Evolutionary conservation across 2,329 filamentous ascomycete species (phyloP).

Genomic region (Verticillium alfalfae): DNA sequence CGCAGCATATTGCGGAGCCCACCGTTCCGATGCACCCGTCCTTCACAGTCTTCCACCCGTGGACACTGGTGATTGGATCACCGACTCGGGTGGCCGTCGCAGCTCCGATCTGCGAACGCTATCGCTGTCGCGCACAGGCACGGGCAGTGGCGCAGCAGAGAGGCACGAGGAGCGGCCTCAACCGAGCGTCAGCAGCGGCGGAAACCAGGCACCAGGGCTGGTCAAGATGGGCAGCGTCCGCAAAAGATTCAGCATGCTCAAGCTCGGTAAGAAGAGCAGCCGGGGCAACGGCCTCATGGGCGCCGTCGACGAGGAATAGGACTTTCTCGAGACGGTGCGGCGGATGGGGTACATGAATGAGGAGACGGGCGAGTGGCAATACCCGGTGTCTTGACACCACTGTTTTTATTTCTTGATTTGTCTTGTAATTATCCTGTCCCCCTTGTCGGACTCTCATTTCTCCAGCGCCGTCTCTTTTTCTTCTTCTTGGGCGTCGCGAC

Average conservation of each 20-base stretch:
- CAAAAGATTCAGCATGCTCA: constrained; percentile 74
- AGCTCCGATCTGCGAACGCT: constrained; percentile 16
- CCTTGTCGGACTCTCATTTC: neutral
- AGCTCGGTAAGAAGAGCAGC: constrained; percentile 64
- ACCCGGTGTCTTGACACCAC: constrained; percentile 8
- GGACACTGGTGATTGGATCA: constrained; percentile 21
- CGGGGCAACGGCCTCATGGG: constrained; percentile 48
- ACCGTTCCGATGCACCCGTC: constrained; percentile 21
- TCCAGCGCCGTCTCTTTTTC: neutral
- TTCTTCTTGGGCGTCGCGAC: neutral
- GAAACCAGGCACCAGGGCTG: constrained; percentile 3
- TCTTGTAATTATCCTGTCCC: neutral
- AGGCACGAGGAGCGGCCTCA: neutral
- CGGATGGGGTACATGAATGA: constrained; percentile 12
- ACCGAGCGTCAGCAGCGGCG: constrained; percentile 7
- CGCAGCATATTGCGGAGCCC: constrained; percentile 39
- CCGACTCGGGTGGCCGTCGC: constrained; percentile 19
- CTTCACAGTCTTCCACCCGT: constrained; percentile 5
- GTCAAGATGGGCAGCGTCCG: constrained; percentile 59
- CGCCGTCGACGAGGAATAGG: constrained; percentile 51
- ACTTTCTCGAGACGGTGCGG: constrained; percentile 11
- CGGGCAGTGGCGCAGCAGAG: neutral
- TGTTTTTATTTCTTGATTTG: constrained; percentile 1
- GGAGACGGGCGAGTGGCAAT: constrained; percentile 13
- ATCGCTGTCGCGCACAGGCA: constrained; percentile 1